These are phyloP conservation scores for Diatrype stigma DNA, from an alignment of 2,329 filamentous ascomycete genomes.

Conservation along the genomic window DNA sequence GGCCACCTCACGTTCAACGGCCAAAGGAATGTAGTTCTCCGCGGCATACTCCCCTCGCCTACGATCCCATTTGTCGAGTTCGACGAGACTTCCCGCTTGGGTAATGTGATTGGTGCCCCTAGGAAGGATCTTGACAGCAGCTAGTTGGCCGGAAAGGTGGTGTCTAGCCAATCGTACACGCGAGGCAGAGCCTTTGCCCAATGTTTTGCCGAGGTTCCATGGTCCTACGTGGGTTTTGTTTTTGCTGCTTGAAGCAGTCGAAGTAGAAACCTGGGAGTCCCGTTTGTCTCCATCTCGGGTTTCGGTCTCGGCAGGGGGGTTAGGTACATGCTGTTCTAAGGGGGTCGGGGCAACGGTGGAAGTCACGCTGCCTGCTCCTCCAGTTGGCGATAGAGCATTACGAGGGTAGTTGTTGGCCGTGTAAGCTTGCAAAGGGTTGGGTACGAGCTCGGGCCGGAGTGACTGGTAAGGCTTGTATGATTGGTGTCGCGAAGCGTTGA, in stretches of 20 bases:
- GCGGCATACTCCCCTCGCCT: slow-evolving; percentile 54
- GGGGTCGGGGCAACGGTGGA: slow-evolving; percentile 1
- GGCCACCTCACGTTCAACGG: slow-evolving; percentile 90
- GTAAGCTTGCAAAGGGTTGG: slow-evolving; percentile 19
- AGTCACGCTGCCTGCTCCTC: background rate
- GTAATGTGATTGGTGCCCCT: slow-evolving; percentile 75
- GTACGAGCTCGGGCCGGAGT: slow-evolving; percentile 6
- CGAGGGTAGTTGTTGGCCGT: slow-evolving; percentile 5
- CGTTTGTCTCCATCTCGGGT: slow-evolving; percentile 16
- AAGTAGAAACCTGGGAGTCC: slow-evolving; percentile 22
- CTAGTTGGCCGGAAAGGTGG: slow-evolving; percentile 69
- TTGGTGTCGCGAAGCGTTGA: slow-evolving; percentile 19
- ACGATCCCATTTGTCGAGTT: slow-evolving; percentile 70
- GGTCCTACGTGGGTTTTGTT: slow-evolving; percentile 80
- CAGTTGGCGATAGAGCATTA: background rate
- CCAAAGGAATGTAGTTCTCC: slow-evolving; percentile 72
- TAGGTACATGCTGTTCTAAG: slow-evolving; percentile 2
- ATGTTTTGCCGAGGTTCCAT: slow-evolving; percentile 85
- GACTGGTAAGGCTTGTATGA: slow-evolving; percentile 10
- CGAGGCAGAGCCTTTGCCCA: slow-evolving; percentile 87
- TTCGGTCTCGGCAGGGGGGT: slow-evolving; percentile 9
- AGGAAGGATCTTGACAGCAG: slow-evolving; percentile 93
- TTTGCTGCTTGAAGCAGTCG: slow-evolving; percentile 31
- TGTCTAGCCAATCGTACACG: slow-evolving; percentile 84
- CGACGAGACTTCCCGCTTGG: slow-evolving; percentile 79